These are phyloP conservation scores for Metarhizium anisopliae DNA, from an alignment of 2,329 filamentous ascomycete genomes.

Conservation along the genomic window DNA sequence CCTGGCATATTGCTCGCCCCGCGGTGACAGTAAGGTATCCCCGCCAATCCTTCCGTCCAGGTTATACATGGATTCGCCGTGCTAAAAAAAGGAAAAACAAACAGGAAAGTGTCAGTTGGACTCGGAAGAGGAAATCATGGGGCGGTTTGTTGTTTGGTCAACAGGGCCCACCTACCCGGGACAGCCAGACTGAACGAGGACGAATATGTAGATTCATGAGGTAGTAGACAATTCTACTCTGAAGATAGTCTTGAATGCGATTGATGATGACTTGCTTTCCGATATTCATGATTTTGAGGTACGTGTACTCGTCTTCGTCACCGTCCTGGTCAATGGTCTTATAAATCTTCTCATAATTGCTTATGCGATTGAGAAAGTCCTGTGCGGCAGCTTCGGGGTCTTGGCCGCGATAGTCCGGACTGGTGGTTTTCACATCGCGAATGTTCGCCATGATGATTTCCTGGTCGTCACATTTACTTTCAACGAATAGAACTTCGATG, in stretches of 20 bases:
- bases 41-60: conserved; percentile 85
- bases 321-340: conserved; percentile 75
- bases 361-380: conserved; percentile 90
- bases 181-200: conserved; percentile 92
- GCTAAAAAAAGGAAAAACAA: conserved; percentile 37
- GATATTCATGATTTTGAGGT: conserved; percentile 95
- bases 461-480: conserved; percentile 94
- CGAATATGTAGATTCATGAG: conserved; percentile 98
- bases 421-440: conserved; percentile 92
- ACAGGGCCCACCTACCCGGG: conserved; percentile 53
- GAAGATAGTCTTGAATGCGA: conserved; percentile 90
- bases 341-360: conserved; percentile 96
- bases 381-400: conserved; percentile 85
- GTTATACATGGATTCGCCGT: conserved; percentile 92
- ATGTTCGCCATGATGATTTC: conserved; percentile 98
- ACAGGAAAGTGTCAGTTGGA: neutral
- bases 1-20: conserved; percentile 79
- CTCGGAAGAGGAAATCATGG: neutral
- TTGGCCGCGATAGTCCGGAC: conserved; percentile 87
- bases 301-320: conserved; percentile 80
- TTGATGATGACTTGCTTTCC: conserved; percentile 97
- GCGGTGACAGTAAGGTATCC: conserved; percentile 75
- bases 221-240: conserved; percentile 94
- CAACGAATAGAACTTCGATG: conserved; percentile 89
- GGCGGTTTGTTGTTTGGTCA: neutral